Base-by-base conservation (phyloP, 1,284 basidiomycete genomes). In the Tilletia indica region DNA sequence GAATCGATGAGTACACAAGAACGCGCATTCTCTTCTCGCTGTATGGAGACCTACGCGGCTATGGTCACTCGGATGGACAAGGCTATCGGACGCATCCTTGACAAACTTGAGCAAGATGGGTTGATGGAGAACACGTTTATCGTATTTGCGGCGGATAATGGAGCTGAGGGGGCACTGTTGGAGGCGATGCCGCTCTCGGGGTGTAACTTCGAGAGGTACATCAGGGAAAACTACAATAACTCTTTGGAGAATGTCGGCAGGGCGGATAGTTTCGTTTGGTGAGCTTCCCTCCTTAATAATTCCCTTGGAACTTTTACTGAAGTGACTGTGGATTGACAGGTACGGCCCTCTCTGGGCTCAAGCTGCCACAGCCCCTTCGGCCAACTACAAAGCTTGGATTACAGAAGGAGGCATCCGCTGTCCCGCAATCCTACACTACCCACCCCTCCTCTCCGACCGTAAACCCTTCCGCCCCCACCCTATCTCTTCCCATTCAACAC, bases 11-110 rank as follows among this genome's bases (percentile, higher is more conserved):
- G 71, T 3, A 72, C 68, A 1, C 70, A 78, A 16, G 83, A 85
- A 71, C 64, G 72, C 16, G 67, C 63, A 31, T 49, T 76, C 56
- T 78, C 76, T 8, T 58, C 79, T 0, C 70, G 77, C 45, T 58
- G 75, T 39, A 84, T 85, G 83, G 83, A 83, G 75, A 77, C 71
- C 21, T 85, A 85, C 66, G 83, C 83, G 11, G 83, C 77, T 12
- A 85, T 85, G 83, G 79, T 85, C 5, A 78, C 83, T 42, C 70
- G 69, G 16, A 84, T 85, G 80, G 84, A 85, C 72, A 72, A 71
- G 19, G 67, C 80, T 61, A 81, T 83, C 21, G 82, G 81, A 0
- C 69, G 76, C 16, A 80, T 83, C 9, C 38, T 83, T 1, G 69
- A 73, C 2, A 70, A 72, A 25, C 74, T 83, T 19, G 69, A 75